Evolutionary conservation across 139 green algal genomes (phyloP), one percentile per base, ranked within the genome.

Genomic region (Picochlorum sp.): DNA sequence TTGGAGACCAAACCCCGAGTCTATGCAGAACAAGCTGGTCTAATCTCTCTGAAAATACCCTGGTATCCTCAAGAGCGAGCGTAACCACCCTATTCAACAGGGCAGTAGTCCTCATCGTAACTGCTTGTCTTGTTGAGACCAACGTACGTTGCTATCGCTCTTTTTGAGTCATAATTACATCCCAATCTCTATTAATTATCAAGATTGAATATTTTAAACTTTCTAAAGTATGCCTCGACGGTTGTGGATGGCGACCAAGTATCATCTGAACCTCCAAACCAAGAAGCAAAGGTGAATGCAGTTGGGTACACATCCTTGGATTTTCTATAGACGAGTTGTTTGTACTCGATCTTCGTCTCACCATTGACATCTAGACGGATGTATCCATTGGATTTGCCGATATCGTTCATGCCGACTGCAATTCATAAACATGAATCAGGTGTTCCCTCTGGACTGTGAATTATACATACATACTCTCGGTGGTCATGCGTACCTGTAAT

Each of bases 201-300:
- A 21, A 18, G 57, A 57, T 52, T 65, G 20, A 52, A 65, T 45
- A 65, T 65, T 21, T 65, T 65, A 52, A 65, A 65, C 2, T 65
- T 65, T 31, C 23, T 65, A 28, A 28, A 65, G 58, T 65, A 65
- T 5, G 58, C 58, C 5, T 65, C 58, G 15, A 45, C 20, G 37
- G 20, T 65, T 23, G 18, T 57, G 11, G 20, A 15, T 15, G 58
- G 58, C 7, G 58, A 49, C 58, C 58, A 65, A 58, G 58, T 57
- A 9, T 52, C 11, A 52, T 65, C 58, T 31, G 20, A 31, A 8
- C 58, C 58, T 16, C 58, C 58, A 65, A 65, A 65, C 58, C 58
- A 65, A 3, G 58, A 57, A 23, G 58, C n/a, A 59, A 65, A 65
- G 14, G 23, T 26, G 21, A 65, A 50, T 31, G 21, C 58, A 26